Evolutionary conservation across 2,329 filamentous ascomycete species (phyloP).

Genomic region (Penicillium expansum): DNA sequence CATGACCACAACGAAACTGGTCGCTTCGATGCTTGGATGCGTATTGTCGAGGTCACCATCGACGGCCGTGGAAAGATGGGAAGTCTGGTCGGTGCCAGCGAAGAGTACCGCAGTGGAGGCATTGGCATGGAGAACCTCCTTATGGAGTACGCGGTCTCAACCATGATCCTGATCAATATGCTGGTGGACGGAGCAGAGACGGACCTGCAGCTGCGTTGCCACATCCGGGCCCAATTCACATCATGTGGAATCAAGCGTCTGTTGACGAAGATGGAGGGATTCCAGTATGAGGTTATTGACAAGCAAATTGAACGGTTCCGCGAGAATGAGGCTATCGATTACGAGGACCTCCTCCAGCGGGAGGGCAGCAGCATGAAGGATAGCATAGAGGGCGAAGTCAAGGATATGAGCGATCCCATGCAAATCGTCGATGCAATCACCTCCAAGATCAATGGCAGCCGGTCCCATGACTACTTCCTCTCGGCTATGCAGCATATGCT

Average conservation of each 20-base stretch:
- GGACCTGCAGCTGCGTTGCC: slow-evolving; percentile 86
- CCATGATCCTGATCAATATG: slow-evolving; percentile 94
- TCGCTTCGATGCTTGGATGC: slow-evolving; percentile 97
- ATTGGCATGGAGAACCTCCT: slow-evolving; percentile 98
- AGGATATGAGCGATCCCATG: slow-evolving; percentile 85
- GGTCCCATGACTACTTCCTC: slow-evolving; percentile 91
- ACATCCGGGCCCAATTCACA: slow-evolving; percentile 93
- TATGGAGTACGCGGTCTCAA: slow-evolving; percentile 98
- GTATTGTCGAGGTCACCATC: slow-evolving; percentile 92
- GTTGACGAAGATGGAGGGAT: slow-evolving; percentile 93
- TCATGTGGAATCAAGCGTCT: slow-evolving; percentile 94
- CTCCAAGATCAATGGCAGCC: slow-evolving; percentile 74
- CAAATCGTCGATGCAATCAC: slow-evolving; percentile 95
- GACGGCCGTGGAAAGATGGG: slow-evolving; percentile 99
- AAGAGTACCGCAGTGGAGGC: slow-evolving; percentile 91
- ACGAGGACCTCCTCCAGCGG: slow-evolving; percentile 91
- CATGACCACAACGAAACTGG: slow-evolving; percentile 85
- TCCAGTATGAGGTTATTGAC: slow-evolving; percentile 97
- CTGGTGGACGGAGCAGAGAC: slow-evolving; percentile 85
- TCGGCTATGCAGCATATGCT: slow-evolving; percentile 94
- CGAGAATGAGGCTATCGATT: slow-evolving; percentile 94
- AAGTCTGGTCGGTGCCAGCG: slow-evolving; percentile 91
- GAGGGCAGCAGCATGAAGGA: slow-evolving; percentile 91
- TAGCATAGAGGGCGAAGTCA: slow-evolving; percentile 77
- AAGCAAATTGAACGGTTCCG: slow-evolving; percentile 95